Base-by-base conservation (phyloP, 805 yeast genomes). In the Candida ortonii region DNA sequence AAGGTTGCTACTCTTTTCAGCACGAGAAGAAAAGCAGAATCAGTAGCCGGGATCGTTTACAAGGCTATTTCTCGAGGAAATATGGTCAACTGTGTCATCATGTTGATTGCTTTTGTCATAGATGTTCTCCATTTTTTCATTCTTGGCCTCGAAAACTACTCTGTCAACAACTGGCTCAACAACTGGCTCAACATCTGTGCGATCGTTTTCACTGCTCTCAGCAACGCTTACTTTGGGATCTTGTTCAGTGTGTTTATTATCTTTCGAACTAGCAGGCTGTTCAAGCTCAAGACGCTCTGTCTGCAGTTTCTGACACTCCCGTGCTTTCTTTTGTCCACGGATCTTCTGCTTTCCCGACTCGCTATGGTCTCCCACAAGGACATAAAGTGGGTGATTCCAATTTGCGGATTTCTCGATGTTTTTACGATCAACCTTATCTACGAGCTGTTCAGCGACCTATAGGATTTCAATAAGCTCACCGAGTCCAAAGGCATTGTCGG, bases 381-480 rank as follows among this genome's bases (percentile, higher is more conserved):
- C 68, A 16, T 62, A n/a, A 63, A 64, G 11, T 71, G 81, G 65
- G 68, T 82, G 50, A 55, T 70, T 0, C 61, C 65, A 17, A 59
- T 72, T 4, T 47, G 68, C 8, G 64, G 70, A 4, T 65, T 77
- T 21, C 46, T 74, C 5, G 70, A 72, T 26, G 65, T 77, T 11
- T 65, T 75, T 17, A 57, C 76, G 3, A 59, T 70, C 11, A 71
- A 78, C 1, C 63, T 74, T n/a, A 65, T 76, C 1, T 80, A 84
- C 84, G 85, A 80, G 56, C 77, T 86, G 82, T 55, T 78, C 7
- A 72, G 65, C 46, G 70, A 76, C 28, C 75, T 78, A 24, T 68
- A 72, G 39, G 49, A 64, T n/a, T 49, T 72, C 23, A 80, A 76
- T 40, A 62, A 68, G 39, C 55, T 66, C 18, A 53, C 61, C 22